Evolutionary conservation across 805 yeast species (phyloP).

Genomic region (Ogataea zsoltii): DNA sequence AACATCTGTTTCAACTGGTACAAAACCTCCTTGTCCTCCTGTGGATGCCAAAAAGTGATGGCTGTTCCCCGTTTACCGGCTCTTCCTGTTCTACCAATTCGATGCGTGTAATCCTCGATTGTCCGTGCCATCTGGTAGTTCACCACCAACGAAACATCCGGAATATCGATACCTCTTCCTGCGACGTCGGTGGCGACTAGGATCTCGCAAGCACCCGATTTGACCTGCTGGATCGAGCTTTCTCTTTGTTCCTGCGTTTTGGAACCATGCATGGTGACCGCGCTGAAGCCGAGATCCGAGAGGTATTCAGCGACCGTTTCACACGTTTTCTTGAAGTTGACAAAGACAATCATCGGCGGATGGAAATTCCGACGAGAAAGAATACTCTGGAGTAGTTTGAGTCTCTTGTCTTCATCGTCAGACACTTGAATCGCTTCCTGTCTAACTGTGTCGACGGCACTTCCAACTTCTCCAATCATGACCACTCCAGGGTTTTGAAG

Average conservation of each 20-base stretch:
- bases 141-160: slow-evolving; percentile 78
- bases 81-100: slow-evolving; percentile 96
- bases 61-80: slow-evolving; percentile 84
- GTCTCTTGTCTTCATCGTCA: slow-evolving; percentile 45
- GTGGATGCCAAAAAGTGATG: slow-evolving; percentile 63
- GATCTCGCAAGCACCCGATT: slow-evolving; percentile 55
- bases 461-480: slow-evolving; percentile 66
- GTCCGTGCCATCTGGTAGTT: slow-evolving; percentile 81
- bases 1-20: slow-evolving; percentile 52
- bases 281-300: slow-evolving; percentile 43
- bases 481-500: slow-evolving; percentile 62
- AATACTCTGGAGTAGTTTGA: slow-evolving; percentile 42
- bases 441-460: slow-evolving; percentile 64
- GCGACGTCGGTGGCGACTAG: slow-evolving; percentile 94
- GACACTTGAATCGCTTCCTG: slow-evolving; percentile 63
- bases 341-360: slow-evolving; percentile 78
- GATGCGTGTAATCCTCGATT: slow-evolving; percentile 84
- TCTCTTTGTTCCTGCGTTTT: slow-evolving; percentile 86
- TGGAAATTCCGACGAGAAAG: slow-evolving; percentile 33
- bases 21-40: slow-evolving; percentile 52
- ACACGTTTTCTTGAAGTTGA: slow-evolving; percentile 72
- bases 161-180: slow-evolving; percentile 93
- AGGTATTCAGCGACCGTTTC: slow-evolving; percentile 63
- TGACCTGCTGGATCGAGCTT: slow-evolving; percentile 61
- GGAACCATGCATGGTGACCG: slow-evolving; percentile 80